Evolutionary conservation across 805 yeast genomes (phyloP).

Genomic region (Yarrowia osloensis): DNA sequence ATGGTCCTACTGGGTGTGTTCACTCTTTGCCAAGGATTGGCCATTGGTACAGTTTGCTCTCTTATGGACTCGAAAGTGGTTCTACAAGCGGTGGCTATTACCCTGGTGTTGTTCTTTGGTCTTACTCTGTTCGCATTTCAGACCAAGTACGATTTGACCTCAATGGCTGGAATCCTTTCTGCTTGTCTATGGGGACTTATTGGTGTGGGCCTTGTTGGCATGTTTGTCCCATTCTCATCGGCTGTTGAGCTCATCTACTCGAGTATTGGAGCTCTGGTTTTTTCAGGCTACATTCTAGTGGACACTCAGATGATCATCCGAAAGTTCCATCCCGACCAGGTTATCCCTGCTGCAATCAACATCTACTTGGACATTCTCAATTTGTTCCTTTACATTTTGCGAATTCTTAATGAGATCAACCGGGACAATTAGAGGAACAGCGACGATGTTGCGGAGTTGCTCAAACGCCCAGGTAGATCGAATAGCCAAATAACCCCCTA

Average conservation of each 20-base stretch:
- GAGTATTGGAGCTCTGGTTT: conserved; percentile 71
- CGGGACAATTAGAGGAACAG: conserved; percentile 9
- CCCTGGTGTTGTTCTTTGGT: conserved; percentile 71
- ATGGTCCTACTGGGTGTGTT: conserved; percentile 61
- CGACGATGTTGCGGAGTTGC: neutral
- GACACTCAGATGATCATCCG: conserved; percentile 83
- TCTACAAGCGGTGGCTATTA: conserved; percentile 68
- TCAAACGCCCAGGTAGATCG: neutral
- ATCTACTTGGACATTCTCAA: conserved; percentile 82
- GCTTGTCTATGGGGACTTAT: conserved; percentile 66
- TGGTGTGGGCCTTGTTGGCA: conserved; percentile 67
- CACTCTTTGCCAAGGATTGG: conserved; percentile 73
- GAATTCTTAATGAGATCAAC: conserved; percentile 52
- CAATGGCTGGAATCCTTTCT: conserved; percentile 62
- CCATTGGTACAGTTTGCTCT: conserved; percentile 67
- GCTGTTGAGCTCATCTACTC: conserved; percentile 67
- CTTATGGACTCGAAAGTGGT: conserved; percentile 64
- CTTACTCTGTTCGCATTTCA: conserved; percentile 76
- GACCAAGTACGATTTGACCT: conserved; percentile 70
- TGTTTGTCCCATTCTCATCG: conserved; percentile 64
- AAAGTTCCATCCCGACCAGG: conserved; percentile 78
- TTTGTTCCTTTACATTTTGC: conserved; percentile 72
- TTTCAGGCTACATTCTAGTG: conserved; percentile 68
- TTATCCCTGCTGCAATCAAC: conserved; percentile 74
- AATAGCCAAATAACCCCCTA: neutral